Evolutionary conservation across 2,329 filamentous ascomycete species (phyloP), one percentile per base, ranked within the genome.

Genomic region (Calonectria multiphialidica): DNA sequence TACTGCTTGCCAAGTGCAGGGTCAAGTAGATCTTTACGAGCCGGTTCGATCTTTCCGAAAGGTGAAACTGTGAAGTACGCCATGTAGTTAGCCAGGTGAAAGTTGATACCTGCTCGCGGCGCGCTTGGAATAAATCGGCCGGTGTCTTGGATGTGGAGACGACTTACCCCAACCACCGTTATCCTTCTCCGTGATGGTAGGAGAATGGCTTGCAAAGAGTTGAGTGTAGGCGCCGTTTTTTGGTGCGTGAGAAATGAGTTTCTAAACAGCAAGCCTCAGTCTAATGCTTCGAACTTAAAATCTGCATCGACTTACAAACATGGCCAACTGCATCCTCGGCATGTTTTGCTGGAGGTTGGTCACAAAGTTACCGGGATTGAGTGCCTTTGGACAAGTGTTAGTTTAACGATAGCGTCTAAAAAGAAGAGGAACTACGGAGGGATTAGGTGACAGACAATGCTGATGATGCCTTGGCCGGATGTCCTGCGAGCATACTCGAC

Each of bases 191-290:
- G 69, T 67, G 4, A 74, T 68, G 13, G 66, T 45, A 2, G 49
- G 21, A 5, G 59, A 66, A 10, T 85, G 76, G 0, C 82, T 85
- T 2, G 86, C 83, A 72, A 82, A 88, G 1, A 88, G 74, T 71
- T 86, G 82, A 0, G 86, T 87, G 71, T 86, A 87, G 1, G 85
- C 86, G 2, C 86, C 87, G 42, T 81, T 74, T 25, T 80, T 66
- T 2, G 75, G 15, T 13, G 79, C 77, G 57, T 78, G 66, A 12
- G 18, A 35, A 23, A 72, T 61, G 47, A 69, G n/a, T 44, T 50
- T 40, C 61, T 44, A n/a, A 47, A 47, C 25, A 55, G 2, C 21
- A 49, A 16, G 55, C 44, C 45, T 30, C 50, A 37, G 23, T 21
- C 16, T 10, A 23, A n/a, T n/a, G 18, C 3, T 18, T 44, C 42